Conservation (phyloP, 2,329 filamentous ascomycete species). For the Pyrenochaeta sp. region DNA sequence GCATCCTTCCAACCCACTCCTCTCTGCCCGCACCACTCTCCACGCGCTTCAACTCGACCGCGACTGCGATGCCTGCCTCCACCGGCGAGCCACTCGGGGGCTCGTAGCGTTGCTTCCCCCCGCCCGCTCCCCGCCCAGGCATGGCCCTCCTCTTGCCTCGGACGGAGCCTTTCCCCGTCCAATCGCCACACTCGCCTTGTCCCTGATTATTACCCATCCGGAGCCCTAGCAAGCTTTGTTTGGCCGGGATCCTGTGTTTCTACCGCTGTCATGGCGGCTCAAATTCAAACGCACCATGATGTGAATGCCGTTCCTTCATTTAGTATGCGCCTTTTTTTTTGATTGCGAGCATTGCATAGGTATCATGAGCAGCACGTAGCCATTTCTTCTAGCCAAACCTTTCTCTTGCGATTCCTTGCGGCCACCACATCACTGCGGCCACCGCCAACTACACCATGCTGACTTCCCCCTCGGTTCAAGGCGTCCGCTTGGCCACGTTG, state of each 20-base stretch:
- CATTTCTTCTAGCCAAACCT: background rate
- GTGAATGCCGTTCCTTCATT: background rate
- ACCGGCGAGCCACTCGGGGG: background rate
- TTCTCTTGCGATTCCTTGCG: background rate
- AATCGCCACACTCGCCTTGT: background rate
- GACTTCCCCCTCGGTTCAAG: conserved; percentile 21
- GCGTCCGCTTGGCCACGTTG: conserved; percentile 32
- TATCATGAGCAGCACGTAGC: background rate
- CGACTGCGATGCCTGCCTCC: background rate
- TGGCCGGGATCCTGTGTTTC: background rate
- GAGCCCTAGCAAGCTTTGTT: background rate
- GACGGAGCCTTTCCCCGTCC: background rate
- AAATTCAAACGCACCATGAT: background rate
- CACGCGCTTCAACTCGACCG: conserved; percentile 3
- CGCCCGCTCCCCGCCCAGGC: background rate
- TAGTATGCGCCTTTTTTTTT: background rate
- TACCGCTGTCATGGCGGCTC: background rate
- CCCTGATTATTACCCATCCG: background rate
- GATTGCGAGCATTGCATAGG: background rate
- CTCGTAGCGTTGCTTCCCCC: background rate
- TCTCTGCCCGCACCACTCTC: background rate
- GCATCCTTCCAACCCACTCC: background rate
- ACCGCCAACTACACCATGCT: conserved; percentile 12
- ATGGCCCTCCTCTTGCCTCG: background rate
- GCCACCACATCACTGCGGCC: background rate